Base-by-base conservation (phyloP, 805 yeast species). In the Suhomyces faveliae region DNA sequence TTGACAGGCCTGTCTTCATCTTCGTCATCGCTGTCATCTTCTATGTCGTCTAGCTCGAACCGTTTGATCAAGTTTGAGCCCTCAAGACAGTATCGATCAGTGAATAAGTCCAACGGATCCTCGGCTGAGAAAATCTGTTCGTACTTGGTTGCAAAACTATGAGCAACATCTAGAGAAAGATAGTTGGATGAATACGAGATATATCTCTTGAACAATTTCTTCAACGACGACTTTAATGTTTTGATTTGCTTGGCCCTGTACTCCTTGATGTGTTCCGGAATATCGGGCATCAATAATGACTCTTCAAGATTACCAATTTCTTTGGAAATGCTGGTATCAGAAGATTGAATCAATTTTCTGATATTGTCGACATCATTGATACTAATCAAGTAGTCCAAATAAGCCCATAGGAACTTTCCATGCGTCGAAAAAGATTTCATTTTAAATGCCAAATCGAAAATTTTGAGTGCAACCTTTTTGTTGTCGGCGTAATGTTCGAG, bases 291-390 rank as follows among this genome's bases (percentile, higher is more conserved):
- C 56, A 22, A 64, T 45, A 51, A 29, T 8, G 46, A 22, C 33
- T 59, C 63, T 44, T 66, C 69, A 5, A 54, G 30, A 20, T 48
- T 50, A 3, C 63, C 51, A 11, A 67, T 63, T 35, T 65, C 73
- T 38, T 66, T 69, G 50, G 82, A 67, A 39, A 71, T 55, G 49
- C 78, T 81, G 8, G 84, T 80, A 8, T 86, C 73, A 0, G 90
- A 82, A 3, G 86, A 77, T 64, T 94, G 98, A 62, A 92, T 85
- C 30, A 89, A 74, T 7, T 89, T 87, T 56, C 92, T 84, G 13
- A 90, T 87, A 58, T 87, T 81, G 76, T 59, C 86, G 68, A 68
- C 91, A 57, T 84, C 87, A 60, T 85, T 85, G 22, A 79, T 73
- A 50, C 77, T 69, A 17, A 89, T 77, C 53, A 94, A 70, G 59